phyloP scores from a whole-genome alignment of 1,139 yeast species.

The Magnusiomyces sp. region DNA sequence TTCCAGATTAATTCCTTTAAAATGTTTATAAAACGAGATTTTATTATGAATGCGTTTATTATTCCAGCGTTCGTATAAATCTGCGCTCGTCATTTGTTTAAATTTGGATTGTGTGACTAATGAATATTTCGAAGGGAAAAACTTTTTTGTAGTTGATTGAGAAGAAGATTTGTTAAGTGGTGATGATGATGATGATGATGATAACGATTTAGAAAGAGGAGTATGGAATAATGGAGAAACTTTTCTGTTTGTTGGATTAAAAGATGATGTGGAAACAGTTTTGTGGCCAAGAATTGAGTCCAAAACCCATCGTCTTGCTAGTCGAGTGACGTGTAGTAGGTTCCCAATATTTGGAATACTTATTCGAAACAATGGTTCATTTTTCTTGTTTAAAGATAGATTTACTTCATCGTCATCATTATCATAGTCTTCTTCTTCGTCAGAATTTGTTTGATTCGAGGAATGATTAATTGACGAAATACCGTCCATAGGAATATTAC shows the following conservation, averaged over 20 bases:
- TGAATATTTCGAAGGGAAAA: neutral
- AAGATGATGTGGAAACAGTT: neutral
- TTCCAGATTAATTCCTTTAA: constrained; percentile 6
- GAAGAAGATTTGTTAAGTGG: neutral
- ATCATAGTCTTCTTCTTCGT: neutral
- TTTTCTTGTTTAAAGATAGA: too few relatives aligned
- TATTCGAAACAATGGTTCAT: neutral
- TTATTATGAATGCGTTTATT: neutral
- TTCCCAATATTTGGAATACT: constrained; percentile 11
- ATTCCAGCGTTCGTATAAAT: neutral
- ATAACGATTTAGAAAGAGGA: too few relatives aligned
- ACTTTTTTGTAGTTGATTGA: neutral
- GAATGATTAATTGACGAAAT: neutral
- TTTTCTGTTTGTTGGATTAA: neutral
- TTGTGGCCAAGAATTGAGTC: constrained; percentile 2
- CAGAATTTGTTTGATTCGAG: neutral
- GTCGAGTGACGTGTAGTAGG: neutral
- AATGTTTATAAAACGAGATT: constrained; percentile 3
- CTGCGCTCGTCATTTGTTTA: neutral
- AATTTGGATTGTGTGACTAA: neutral
- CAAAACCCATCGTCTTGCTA: constrained; percentile 8
- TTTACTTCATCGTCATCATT: too few relatives aligned
- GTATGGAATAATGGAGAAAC: neutral
- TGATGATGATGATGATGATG: too few relatives aligned
- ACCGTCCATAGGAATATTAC: neutral